phyloP scores from a whole-genome alignment of 306 rosid genomes.

The Cicer cuneatum region DNA sequence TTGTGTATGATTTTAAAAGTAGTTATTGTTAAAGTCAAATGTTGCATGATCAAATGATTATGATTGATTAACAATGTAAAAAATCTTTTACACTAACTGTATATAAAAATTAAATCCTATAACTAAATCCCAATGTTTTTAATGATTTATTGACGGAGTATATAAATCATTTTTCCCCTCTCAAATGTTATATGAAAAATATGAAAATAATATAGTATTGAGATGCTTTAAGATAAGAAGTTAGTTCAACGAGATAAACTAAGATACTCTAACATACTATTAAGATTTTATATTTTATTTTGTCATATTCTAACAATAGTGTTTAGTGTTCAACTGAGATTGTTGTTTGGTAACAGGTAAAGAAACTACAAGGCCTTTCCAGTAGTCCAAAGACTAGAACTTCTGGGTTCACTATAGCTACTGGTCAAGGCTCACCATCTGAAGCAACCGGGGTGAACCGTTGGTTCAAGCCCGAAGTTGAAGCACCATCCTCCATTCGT shows the following conservation, averaged over 20 bases:
- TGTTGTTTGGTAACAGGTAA: conserved; percentile 59
- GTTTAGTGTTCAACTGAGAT: conserved; percentile 27
- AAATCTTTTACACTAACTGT: no score
- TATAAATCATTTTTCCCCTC: not conserved
- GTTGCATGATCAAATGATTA: no score
- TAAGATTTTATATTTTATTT: not conserved
- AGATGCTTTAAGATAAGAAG: not conserved
- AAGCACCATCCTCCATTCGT: conserved; percentile 83
- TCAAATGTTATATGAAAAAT: not conserved
- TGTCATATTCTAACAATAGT: not conserved
- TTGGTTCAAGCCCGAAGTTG: conserved; percentile 92
- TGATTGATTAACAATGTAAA: no score
- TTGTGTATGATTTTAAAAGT: no score
- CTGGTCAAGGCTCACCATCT: conserved; percentile 80
- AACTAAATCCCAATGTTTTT: no score
- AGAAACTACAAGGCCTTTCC: conserved; percentile 69
- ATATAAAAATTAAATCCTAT: no score
- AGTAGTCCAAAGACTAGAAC: conserved; percentile 81
- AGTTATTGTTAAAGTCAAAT: no score
- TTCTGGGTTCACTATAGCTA: conserved; percentile 70
- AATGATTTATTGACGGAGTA: no score
- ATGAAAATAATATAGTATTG: not conserved
- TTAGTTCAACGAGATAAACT: not conserved
- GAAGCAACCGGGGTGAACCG: conserved; percentile 75
- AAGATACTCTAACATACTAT: not conserved